Conservation (phyloP, 768 basidiomycete species). For the Leccinum incarnatum region DNA sequence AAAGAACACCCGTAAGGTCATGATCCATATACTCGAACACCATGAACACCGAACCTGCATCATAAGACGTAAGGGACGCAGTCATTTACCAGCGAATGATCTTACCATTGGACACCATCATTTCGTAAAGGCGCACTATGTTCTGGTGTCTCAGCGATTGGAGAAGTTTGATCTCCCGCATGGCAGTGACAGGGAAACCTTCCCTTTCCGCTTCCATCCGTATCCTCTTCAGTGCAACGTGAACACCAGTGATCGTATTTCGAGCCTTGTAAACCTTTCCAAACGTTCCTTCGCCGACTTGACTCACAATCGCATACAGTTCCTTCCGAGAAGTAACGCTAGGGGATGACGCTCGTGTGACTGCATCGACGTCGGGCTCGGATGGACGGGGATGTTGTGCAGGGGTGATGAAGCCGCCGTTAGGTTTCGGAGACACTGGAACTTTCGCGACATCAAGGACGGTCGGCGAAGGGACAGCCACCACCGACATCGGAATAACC, state of each 20-base stretch:
- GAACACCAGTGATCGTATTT: conserved; percentile 68
- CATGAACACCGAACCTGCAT: conserved; percentile 91
- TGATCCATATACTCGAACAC: conserved; percentile 99
- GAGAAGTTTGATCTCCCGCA: conserved; percentile 97
- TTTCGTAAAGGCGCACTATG: conserved; percentile 87
- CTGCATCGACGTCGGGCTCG: conserved; percentile 24
- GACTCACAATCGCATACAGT: conserved; percentile 82
- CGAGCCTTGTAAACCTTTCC: conserved; percentile 97
- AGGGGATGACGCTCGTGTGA: conserved; percentile 30
- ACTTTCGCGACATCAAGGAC: conserved; percentile 21
- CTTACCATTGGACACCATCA: conserved; percentile 97
- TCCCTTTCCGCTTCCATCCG: conserved; percentile 97
- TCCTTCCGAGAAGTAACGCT: conserved; percentile 41
- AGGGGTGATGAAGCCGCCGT: conserved; percentile 23
- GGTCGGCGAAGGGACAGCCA: conserved; percentile 13
- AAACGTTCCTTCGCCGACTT: conserved; percentile 98
- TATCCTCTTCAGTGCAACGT: conserved; percentile 94
- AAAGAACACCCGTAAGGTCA: conserved; percentile 91
- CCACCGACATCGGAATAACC: conserved; percentile 4
- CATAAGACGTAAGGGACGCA: conserved; percentile 9
- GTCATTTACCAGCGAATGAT: background rate
- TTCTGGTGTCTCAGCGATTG: conserved; percentile 90
- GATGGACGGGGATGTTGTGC: conserved; percentile 16
- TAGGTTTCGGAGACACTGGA: conserved; percentile 23
- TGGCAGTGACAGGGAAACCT: conserved; percentile 98